Evolutionary conservation across 805 yeast species (phyloP).

Genomic region (Lipomyces starkeyi): DNA sequence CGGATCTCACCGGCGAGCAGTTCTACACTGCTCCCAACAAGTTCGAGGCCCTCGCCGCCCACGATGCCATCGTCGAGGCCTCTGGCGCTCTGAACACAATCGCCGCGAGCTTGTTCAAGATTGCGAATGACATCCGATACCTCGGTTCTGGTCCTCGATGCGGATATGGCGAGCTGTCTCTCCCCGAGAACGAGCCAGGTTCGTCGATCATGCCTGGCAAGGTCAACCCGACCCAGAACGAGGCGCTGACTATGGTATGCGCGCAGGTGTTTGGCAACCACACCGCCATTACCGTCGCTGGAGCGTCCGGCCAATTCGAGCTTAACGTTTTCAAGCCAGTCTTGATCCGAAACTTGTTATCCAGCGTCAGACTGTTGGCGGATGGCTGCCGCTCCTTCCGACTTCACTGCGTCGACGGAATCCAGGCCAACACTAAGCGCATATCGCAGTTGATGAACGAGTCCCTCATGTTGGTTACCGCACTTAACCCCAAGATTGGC

Average conservation of each 20-base stretch:
- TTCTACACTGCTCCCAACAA: slow-evolving; percentile 97
- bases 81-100: slow-evolving; percentile 96
- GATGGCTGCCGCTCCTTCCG: slow-evolving; percentile 92
- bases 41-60: slow-evolving; percentile 98
- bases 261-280: slow-evolving; percentile 98
- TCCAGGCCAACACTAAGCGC: slow-evolving; percentile 83
- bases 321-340: slow-evolving; percentile 97
- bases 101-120: slow-evolving; percentile 91
- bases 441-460: slow-evolving; percentile 88
- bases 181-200: slow-evolving; percentile 99
- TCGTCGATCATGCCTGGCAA: slow-evolving; percentile 99
- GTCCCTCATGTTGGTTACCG: slow-evolving; percentile 97
- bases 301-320: slow-evolving; percentile 99
- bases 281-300: slow-evolving; percentile 92
- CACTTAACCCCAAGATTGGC: slow-evolving; percentile 98
- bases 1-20: slow-evolving; percentile 83
- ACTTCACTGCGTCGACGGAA: slow-evolving; percentile 93
- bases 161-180: slow-evolving; percentile 93
- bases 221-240: slow-evolving; percentile 99
- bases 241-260: slow-evolving; percentile 98
- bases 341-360: slow-evolving; percentile 85
- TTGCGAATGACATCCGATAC: slow-evolving; percentile 97
- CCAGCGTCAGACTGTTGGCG: slow-evolving; percentile 84
- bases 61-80: slow-evolving; percentile 97
- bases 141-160: slow-evolving; percentile 99